Conservation (phyloP, 345 rosid species). For the Citrus trifoliata region DNA sequence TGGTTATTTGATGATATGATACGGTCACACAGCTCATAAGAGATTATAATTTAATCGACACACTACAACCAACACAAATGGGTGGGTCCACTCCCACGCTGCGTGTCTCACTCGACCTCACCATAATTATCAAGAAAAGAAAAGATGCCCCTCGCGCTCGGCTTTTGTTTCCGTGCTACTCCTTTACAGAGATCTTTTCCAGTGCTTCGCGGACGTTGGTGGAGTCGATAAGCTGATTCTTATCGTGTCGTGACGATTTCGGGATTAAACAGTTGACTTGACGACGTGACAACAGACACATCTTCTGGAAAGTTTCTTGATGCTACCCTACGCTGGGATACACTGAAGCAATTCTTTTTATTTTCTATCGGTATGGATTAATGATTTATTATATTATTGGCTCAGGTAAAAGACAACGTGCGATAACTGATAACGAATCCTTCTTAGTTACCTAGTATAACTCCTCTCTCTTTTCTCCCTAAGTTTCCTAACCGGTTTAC, state of each 20-base stretch:
- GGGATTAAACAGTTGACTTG: background rate
- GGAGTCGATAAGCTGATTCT: background rate
- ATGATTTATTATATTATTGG: background rate
- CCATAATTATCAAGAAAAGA: background rate
- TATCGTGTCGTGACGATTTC: background rate
- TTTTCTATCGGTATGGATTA: background rate
- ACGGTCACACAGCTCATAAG: conserved; percentile 1
- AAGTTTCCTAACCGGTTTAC: background rate
- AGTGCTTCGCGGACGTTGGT: conserved; percentile 13
- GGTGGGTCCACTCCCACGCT: conserved; percentile 25
- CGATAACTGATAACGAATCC: background rate
- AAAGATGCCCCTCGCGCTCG: conserved; percentile 12
- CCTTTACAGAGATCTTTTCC: background rate
- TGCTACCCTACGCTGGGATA: background rate
- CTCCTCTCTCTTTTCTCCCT: background rate
- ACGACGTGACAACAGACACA: background rate
- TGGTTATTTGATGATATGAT: conserved; percentile 34
- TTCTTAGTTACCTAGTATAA: background rate
- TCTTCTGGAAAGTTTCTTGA: background rate
- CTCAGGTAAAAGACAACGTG: background rate
- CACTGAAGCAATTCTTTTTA: background rate
- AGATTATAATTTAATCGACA: conserved; percentile 3
- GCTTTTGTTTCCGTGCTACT: background rate
- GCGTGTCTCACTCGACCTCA: conserved; percentile 29
- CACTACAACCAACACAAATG: conserved; percentile 14